These are phyloP conservation scores for Polyporus arcularius DNA, from an alignment of 768 basidiomycete species.

Conservation along the genomic window DNA sequence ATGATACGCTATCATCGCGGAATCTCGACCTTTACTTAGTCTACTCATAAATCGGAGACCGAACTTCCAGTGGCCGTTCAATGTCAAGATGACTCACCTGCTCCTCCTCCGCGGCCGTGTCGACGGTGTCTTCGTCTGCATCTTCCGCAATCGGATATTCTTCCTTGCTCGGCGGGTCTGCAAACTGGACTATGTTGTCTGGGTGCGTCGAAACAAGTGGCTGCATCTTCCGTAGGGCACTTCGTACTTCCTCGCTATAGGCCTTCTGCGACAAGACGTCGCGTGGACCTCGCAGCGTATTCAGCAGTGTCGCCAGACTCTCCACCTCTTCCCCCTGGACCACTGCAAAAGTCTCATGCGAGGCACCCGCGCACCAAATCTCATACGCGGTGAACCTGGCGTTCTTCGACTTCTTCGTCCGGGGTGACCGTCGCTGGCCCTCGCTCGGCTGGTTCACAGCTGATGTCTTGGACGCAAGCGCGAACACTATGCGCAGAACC, in stretches of 20 bases:
- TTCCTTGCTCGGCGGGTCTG: background rate
- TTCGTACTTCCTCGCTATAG: background rate
- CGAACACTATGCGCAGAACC: constrained; percentile 24
- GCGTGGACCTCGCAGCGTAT: background rate
- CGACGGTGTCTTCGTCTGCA: background rate
- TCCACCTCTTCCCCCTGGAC: background rate
- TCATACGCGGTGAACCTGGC: constrained; percentile 17
- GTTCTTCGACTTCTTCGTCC: background rate
- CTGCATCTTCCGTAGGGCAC: background rate
- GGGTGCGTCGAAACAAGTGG: background rate
- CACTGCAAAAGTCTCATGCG: constrained; percentile 2
- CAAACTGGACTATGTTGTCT: background rate
- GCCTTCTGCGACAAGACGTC: background rate
- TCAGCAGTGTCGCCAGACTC: background rate
- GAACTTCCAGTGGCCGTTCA: no score
- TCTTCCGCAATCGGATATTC: background rate
- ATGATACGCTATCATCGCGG: no score
- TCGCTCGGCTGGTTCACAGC: background rate
- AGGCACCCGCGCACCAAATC: constrained; percentile 18
- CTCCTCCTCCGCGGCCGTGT: no score
- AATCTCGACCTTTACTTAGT: no score
- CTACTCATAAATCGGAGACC: no score
- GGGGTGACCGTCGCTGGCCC: background rate
- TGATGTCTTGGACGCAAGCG: constrained; percentile 12
- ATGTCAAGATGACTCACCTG: no score